Percentiles rank a stretch among this genome's conserved stretches.
These are phyloP conservation scores for Aurantiochytrium sp. DNA, from an alignment of 108 stramenopile genomes.

Conservation along the genomic window DNA sequence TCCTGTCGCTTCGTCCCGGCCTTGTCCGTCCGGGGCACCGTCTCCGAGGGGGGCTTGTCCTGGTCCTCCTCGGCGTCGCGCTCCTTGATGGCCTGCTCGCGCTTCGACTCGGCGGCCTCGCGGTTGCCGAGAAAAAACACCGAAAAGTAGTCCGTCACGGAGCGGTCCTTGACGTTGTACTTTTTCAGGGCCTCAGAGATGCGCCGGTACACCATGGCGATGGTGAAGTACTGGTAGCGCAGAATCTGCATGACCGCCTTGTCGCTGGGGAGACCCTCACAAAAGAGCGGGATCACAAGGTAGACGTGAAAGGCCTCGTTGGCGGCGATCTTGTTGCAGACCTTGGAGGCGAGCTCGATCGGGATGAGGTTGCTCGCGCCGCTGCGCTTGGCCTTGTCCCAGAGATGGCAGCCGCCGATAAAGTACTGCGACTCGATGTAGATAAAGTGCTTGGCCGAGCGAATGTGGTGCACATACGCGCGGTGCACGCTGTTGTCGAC, in stretches of 20 bases:
- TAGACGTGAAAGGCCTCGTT: constrained; percentile 61
- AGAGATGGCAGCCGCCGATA: not conserved
- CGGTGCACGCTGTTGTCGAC: not conserved
- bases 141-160: not conserved
- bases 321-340: constrained; percentile 61
- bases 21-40: not conserved
- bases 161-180: not conserved
- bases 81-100: not conserved
- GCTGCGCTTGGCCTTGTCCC: not conserved
- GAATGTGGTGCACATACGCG: constrained; percentile 47
- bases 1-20: not conserved
- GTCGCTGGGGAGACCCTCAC: constrained; percentile 55
- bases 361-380: constrained; percentile 52
- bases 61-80: not conserved
- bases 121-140: not conserved
- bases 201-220: constrained; percentile 53
- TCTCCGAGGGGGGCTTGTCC: not conserved
- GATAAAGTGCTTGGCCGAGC: constrained; percentile 55
- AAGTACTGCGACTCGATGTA: constrained; percentile 59
- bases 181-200: constrained; percentile 31
- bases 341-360: constrained; percentile 58
- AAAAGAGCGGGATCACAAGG: constrained; percentile 61
- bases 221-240: constrained; percentile 51
- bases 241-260: constrained; percentile 53
- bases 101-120: constrained; percentile 1